A percentile compares a stretch with the other conserved stretches of the same genome.
Evolutionary conservation across 2,329 filamentous ascomycete genomes (phyloP).

Genomic region (Colletotrichum sojae): DNA sequence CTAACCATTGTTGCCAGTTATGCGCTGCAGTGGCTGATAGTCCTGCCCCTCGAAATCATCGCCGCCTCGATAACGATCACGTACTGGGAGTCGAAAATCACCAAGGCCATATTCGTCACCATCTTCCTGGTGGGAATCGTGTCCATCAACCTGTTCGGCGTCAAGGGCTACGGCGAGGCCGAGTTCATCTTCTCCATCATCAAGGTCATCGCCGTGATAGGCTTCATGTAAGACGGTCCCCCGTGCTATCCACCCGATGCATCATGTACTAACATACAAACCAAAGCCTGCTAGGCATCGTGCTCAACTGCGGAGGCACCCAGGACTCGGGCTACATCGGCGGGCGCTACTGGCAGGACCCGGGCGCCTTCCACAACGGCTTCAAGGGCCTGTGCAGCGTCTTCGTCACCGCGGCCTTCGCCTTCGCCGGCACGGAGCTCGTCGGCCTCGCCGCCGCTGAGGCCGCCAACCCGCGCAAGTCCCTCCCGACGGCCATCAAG

Average conservation of each 20-base stretch:
- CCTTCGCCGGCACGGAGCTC: constrained; percentile 82
- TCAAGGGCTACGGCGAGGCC: constrained; percentile 90
- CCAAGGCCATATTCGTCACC: constrained; percentile 83
- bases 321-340: constrained; percentile 84
- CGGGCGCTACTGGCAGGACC: constrained; percentile 80
- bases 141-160: constrained; percentile 87
- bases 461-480: constrained; percentile 84
- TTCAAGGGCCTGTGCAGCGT: constrained; percentile 87
- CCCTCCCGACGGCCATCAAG: constrained; percentile 88
- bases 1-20: constrained; percentile 67
- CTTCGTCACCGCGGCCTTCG: constrained; percentile 83
- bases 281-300: constrained; percentile 86
- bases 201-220: constrained; percentile 88
- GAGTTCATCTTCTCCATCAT: constrained; percentile 90
- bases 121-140: constrained; percentile 85
- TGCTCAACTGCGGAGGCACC: constrained; percentile 87
- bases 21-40: constrained; percentile 88
- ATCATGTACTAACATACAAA: too few species aligned
- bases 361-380: constrained; percentile 87
- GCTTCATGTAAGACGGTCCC: constrained; percentile 91
- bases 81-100: constrained; percentile 79
- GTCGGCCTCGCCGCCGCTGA: constrained; percentile 84
- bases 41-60: constrained; percentile 88
- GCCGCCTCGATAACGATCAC: constrained; percentile 87
- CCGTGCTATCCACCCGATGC: too few species aligned